Conservation (phyloP, 352 stramenopile species). For the Pythium aquatile region DNA sequence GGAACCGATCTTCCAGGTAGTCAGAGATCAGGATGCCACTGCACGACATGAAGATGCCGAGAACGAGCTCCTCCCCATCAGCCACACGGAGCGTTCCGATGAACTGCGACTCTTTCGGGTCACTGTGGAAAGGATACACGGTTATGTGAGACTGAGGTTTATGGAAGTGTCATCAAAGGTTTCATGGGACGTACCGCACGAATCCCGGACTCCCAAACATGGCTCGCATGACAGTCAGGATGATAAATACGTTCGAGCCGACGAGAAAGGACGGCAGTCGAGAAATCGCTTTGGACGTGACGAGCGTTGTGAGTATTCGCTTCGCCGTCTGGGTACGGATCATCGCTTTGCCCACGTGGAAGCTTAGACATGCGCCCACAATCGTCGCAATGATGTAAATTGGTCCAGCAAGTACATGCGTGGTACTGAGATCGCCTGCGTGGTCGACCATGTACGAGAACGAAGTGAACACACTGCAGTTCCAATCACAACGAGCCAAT, state of each 20-base stretch:
- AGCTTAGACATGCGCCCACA: slow-evolving; percentile 47
- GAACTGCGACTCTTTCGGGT: slow-evolving; percentile 72
- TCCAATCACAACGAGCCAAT: background rate
- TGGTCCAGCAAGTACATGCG: slow-evolving; percentile 37
- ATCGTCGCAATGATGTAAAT: slow-evolving; percentile 67
- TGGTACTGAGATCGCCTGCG: slow-evolving; percentile 62
- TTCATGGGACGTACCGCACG: slow-evolving; percentile 18
- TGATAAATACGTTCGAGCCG: slow-evolving; percentile 29
- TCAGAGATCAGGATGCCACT: slow-evolving; percentile 32
- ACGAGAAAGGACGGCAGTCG: slow-evolving; percentile 26
- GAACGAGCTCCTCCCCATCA: slow-evolving; percentile 36
- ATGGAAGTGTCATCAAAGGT: background rate
- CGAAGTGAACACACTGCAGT: slow-evolving; percentile 77
- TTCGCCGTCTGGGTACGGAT: slow-evolving; percentile 23
- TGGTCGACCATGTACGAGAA: slow-evolving; percentile 89
- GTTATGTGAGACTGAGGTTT: background rate
- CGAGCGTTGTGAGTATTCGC: slow-evolving; percentile 13
- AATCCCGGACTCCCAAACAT: slow-evolving; percentile 31
- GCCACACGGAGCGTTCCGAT: slow-evolving; percentile 34
- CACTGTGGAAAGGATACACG: slow-evolving; percentile 29
- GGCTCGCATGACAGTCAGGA: slow-evolving; percentile 24
- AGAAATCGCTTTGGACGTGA: slow-evolving; percentile 24
- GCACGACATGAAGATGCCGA: slow-evolving; percentile 46
- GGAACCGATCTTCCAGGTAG: slow-evolving; percentile 25
- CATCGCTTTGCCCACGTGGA: slow-evolving; percentile 46